Conservation (phyloP, 2,329 filamentous ascomycete genomes). For the Diaporthe sp. region DNA sequence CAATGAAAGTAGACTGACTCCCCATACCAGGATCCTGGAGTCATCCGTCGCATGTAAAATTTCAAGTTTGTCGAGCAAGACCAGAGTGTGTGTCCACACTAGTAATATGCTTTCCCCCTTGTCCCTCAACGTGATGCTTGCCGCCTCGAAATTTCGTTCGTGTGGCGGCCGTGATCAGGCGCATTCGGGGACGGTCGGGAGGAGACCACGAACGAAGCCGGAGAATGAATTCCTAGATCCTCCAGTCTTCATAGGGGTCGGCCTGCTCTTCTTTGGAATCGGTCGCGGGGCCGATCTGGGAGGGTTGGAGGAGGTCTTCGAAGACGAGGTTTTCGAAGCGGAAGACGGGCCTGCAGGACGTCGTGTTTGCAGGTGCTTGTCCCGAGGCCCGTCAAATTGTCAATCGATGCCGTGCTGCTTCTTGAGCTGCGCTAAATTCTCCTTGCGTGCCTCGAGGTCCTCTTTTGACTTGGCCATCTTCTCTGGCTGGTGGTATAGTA, state of each 20-base stretch:
- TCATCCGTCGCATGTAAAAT: conserved; percentile 32
- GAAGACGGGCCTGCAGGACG: conserved; percentile 74
- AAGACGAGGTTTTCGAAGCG: conserved; percentile 55
- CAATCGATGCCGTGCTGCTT: conserved; percentile 98
- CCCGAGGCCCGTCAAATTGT: conserved; percentile 80
- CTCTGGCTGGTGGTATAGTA: conserved; percentile 75
- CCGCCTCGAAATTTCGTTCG: conserved; percentile 38
- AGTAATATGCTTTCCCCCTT: background rate
- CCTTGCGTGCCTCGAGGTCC: conserved; percentile 92
- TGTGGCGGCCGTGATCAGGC: conserved; percentile 41
- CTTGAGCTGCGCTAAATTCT: conserved; percentile 98
- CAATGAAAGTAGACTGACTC: conserved; percentile 36
- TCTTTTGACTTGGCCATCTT: conserved; percentile 87
- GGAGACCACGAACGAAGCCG: conserved; percentile 52
- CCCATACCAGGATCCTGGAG: conserved; percentile 26
- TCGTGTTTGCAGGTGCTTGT: conserved; percentile 61
- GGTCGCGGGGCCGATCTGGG: conserved; percentile 41
- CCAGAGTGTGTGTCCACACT: conserved; percentile 27
- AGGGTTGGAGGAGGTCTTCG: conserved; percentile 45
- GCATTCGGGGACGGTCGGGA: conserved; percentile 52
- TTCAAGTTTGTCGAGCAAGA: conserved; percentile 23
- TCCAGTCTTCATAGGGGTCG: conserved; percentile 48
- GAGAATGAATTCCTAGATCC: conserved; percentile 52
- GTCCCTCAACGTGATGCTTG: conserved; percentile 16
- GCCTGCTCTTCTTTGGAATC: conserved; percentile 39